Conservation (phyloP, 129 eudicot genomes). For the Flaveria sonorensis region DNA sequence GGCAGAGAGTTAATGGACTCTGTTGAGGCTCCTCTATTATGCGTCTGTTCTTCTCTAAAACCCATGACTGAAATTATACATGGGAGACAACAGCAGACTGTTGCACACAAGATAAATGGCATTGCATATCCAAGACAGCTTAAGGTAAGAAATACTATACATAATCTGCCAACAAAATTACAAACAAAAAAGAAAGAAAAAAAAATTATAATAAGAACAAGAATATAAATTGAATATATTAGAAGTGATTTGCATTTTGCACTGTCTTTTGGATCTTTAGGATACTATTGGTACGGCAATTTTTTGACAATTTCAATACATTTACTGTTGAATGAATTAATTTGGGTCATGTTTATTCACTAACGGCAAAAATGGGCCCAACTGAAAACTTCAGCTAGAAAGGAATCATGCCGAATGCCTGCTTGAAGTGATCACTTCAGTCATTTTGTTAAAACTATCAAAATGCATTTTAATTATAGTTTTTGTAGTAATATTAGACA, state of each 20-base stretch:
- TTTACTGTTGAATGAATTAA: not conserved
- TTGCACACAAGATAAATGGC: slow-evolving; percentile 23
- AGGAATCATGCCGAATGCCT: not conserved
- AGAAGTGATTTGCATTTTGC: slow-evolving; percentile 7
- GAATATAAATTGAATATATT: not conserved
- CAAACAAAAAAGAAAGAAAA: not conserved
- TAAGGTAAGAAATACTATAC: slow-evolving; percentile 22
- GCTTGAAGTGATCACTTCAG: not conserved
- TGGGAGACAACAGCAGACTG: slow-evolving; percentile 16
- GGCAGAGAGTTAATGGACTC: slow-evolving; percentile 76
- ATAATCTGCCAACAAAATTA: slow-evolving; percentile 13
- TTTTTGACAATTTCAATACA: not conserved
- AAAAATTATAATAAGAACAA: not conserved
- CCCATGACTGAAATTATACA: slow-evolving; percentile 23
- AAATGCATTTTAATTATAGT: not conserved
- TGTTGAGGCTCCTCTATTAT: slow-evolving; percentile 75
- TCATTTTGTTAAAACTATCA: not conserved
- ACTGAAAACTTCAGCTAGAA: slow-evolving; percentile 13
- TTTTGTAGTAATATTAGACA: not conserved
- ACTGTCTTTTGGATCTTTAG: not conserved
- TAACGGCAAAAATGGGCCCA: not conserved
- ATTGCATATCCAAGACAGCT: slow-evolving; percentile 24
- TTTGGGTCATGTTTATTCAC: not conserved
- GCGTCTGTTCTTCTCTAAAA: slow-evolving; percentile 30
- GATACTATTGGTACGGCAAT: not conserved